Evolutionary conservation across 768 basidiomycete species (phyloP).

Genomic region (Suillus tomentosus): DNA sequence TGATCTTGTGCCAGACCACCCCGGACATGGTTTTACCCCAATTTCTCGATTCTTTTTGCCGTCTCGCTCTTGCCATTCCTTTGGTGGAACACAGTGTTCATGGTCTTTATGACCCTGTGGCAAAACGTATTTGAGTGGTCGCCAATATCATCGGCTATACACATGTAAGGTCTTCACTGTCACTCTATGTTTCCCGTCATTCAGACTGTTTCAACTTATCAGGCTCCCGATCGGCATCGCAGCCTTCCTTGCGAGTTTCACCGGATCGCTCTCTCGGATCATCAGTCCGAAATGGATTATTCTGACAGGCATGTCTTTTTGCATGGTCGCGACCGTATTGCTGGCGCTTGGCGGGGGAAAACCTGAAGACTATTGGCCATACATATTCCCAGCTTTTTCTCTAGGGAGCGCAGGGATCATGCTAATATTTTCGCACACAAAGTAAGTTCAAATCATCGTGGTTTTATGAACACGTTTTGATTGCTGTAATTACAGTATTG

Average conservation of each 20-base stretch:
- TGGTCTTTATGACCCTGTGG: conserved; percentile 40
- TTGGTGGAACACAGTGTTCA: conserved; percentile 42
- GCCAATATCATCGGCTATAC: conserved; percentile 39
- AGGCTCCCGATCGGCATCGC: conserved; percentile 46
- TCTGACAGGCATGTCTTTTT: conserved; percentile 41
- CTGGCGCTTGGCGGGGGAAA: conserved; percentile 44
- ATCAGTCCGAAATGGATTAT: conserved; percentile 48
- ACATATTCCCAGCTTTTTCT: conserved; percentile 51
- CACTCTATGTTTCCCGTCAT: conserved; percentile 10
- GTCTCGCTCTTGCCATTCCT: conserved; percentile 41
- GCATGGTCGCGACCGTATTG: conserved; percentile 41
- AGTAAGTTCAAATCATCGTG: conserved; percentile 35
- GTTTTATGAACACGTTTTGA: conserved; percentile 1
- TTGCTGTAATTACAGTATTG: conserved; percentile 38
- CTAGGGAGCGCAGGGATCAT: conserved; percentile 49
- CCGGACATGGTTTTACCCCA: conserved; percentile 43
- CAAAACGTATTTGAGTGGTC: conserved; percentile 46
- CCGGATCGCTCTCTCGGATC: conserved; percentile 41
- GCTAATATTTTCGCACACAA: conserved; percentile 48
- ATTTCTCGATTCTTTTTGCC: conserved; percentile 42
- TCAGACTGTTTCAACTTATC: not conserved
- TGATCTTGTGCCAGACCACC: conserved; percentile 36
- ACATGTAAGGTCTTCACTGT: conserved; percentile 33
- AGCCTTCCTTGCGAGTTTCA: conserved; percentile 39
- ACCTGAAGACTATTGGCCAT: conserved; percentile 46